Evolutionary conservation across 2,329 filamentous ascomycete genomes (phyloP).

Genomic region (Penicillium sp.): DNA sequence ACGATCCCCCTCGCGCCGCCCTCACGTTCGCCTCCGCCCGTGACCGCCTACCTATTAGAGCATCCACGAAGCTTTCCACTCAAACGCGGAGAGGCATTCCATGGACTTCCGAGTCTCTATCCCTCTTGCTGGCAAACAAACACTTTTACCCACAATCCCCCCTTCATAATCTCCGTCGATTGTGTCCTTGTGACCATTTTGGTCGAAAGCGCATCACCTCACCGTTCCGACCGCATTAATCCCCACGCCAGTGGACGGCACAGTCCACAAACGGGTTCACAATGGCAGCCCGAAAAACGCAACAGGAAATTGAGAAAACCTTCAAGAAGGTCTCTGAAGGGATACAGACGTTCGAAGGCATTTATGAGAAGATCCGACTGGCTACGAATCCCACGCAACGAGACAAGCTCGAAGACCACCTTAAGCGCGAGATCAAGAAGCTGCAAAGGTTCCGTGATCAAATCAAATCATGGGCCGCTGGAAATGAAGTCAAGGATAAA

Average conservation of each 20-base stretch:
- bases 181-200: conserved; percentile 5
- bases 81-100: conserved; percentile 19
- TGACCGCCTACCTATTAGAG: conserved; percentile 25
- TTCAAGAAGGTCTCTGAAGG: conserved; percentile 98
- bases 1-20: background rate
- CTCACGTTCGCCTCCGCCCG: conserved; percentile 3
- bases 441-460: conserved; percentile 94
- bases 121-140: conserved; percentile 11
- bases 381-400: conserved; percentile 92
- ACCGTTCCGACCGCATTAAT: conserved; percentile 17
- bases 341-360: conserved; percentile 84
- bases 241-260: conserved; percentile 22
- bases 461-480: conserved; percentile 98
- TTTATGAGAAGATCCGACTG: conserved; percentile 96
- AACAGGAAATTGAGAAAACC: conserved; percentile 98
- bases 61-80: conserved; percentile 24
- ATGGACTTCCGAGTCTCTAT: conserved; percentile 14
- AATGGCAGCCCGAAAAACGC: conserved; percentile 95
- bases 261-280: conserved; percentile 30
- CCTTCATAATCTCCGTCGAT: background rate
- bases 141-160: conserved; percentile 2
- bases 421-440: conserved; percentile 99
- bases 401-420: conserved; percentile 95
- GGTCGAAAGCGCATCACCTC: conserved; percentile 14
- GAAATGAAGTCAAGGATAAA: conserved; percentile 99